Evolutionary conservation across 495 filamentous ascomycete species (phyloP).

Genomic region (Lichenothelia convexa): DNA sequence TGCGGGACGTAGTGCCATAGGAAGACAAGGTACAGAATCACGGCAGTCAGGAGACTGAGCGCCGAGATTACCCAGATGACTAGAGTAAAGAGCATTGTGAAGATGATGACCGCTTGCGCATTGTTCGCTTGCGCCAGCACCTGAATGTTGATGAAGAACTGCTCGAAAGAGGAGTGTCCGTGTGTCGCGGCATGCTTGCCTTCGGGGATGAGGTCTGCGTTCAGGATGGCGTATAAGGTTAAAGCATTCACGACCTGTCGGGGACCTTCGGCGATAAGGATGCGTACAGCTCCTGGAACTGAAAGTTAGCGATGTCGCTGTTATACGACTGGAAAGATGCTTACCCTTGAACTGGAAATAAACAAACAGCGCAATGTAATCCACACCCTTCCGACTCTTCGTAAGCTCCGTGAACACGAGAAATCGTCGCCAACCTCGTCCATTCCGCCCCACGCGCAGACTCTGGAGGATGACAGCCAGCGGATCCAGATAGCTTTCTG

Average conservation of each 20-base stretch:
- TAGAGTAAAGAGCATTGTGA: conserved; percentile 80
- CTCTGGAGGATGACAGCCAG: conserved; percentile 68
- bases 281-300: conserved; percentile 58
- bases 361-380: conserved; percentile 81
- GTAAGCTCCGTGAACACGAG: conserved; percentile 85
- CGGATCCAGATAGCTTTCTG: conserved; percentile 75
- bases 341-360: conserved; percentile 88
- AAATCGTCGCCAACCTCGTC: conserved; percentile 66
- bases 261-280: conserved; percentile 76
- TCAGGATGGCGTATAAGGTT: conserved; percentile 64
- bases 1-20: conserved; percentile 76
- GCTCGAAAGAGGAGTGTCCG: conserved; percentile 21
- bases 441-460: conserved; percentile 44
- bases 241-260: conserved; percentile 77
- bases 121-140: conserved; percentile 47
- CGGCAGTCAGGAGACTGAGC: conserved; percentile 51
- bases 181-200: conserved; percentile 32
- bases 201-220: conserved; percentile 45
- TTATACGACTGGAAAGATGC: conserved; percentile 8
- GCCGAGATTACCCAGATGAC: conserved; percentile 75
- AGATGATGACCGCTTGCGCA: conserved; percentile 61
- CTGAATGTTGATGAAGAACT: conserved; percentile 42
- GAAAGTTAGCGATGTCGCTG: conserved; percentile 5
- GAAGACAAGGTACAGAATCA: conserved; percentile 66
- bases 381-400: conserved; percentile 73